Evolutionary conservation across 2,329 filamentous ascomycete species (phyloP).

Genomic region (Cladosporium sp.): DNA sequence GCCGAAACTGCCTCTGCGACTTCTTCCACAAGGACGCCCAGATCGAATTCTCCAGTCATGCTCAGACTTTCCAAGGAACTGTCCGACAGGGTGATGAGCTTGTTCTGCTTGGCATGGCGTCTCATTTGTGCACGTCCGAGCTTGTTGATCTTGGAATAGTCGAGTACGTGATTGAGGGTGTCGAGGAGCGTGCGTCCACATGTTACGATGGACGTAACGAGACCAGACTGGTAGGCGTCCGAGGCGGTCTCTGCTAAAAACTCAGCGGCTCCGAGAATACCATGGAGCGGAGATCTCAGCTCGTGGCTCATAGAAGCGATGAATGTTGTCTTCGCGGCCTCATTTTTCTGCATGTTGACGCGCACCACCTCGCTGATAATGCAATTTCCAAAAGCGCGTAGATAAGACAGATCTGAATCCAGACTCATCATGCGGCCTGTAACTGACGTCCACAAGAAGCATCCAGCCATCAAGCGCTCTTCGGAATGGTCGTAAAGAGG

Average conservation of each 20-base stretch:
- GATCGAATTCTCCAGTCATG: conserved; percentile 41
- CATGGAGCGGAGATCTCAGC: conserved; percentile 45
- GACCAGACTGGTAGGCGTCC: conserved; percentile 43
- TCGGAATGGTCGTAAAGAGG: conserved; percentile 53
- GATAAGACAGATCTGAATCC: conserved; percentile 43
- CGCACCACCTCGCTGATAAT: conserved; percentile 43
- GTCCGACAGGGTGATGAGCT: conserved; percentile 32
- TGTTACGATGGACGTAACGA: conserved; percentile 50
- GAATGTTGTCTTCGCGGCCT: conserved; percentile 52
- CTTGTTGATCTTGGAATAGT: conserved; percentile 49
- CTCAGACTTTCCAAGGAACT: conserved; percentile 32
- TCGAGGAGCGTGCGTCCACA: conserved; percentile 52
- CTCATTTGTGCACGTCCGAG: conserved; percentile 28
- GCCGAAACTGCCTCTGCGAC: conserved; percentile 57
- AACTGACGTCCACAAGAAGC: conserved; percentile 47
- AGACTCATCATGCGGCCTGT: conserved; percentile 42
- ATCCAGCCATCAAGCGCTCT: conserved; percentile 46
- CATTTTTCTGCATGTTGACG: conserved; percentile 41
- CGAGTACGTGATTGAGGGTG: conserved; percentile 44
- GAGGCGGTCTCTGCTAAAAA: conserved; percentile 47
- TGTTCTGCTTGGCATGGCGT: conserved; percentile 29
- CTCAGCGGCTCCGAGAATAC: conserved; percentile 49
- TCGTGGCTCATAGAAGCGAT: conserved; percentile 54
- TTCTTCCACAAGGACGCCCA: conserved; percentile 52
- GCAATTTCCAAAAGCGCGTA: conserved; percentile 43